Percentiles rank a stretch among this genome's conserved stretches.
Conservation (phyloP, 2,329 filamentous ascomycete species). For the Aureobasidium melanogenum region DNA sequence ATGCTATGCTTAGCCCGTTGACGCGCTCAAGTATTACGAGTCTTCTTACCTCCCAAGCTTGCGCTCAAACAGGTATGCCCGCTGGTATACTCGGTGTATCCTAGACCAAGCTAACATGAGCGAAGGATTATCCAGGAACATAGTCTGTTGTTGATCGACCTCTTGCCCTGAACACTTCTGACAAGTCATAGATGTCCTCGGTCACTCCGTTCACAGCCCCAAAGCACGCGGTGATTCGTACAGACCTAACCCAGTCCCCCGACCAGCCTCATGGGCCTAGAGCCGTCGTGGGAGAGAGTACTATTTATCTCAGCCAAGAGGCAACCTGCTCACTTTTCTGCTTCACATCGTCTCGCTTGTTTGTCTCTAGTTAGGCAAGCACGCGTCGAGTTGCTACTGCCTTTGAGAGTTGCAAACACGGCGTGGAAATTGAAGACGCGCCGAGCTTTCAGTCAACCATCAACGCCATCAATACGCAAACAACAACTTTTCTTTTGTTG, state of each 20-base stretch:
- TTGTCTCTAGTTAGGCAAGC: neutral
- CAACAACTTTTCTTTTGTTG: neutral
- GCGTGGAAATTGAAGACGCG: neutral
- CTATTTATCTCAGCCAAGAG: too few relatives aligned
- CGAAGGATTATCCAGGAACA: neutral
- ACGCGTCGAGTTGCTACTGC: neutral
- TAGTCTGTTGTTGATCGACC: neutral
- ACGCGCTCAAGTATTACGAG: slow-evolving; percentile 8
- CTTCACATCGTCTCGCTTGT: neutral
- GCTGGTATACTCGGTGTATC: too few relatives aligned
- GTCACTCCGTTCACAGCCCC: neutral
- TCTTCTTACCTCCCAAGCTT: neutral
- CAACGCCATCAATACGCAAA: neutral
- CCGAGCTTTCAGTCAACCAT: neutral
- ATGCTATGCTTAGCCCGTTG: slow-evolving; percentile 5
- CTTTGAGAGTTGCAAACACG: neutral
- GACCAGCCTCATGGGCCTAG: too few relatives aligned
- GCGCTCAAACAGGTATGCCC: neutral
- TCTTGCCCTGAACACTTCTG: neutral
- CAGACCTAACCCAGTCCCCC: too few relatives aligned
- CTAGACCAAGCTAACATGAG: neutral
- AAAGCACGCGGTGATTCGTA: too few relatives aligned
- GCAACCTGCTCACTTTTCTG: neutral
- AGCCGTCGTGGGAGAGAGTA: too few relatives aligned
- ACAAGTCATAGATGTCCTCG: neutral